Conservation (phyloP, 2,329 filamentous ascomycete species). For the Cladophialophora yegresii region DNA sequence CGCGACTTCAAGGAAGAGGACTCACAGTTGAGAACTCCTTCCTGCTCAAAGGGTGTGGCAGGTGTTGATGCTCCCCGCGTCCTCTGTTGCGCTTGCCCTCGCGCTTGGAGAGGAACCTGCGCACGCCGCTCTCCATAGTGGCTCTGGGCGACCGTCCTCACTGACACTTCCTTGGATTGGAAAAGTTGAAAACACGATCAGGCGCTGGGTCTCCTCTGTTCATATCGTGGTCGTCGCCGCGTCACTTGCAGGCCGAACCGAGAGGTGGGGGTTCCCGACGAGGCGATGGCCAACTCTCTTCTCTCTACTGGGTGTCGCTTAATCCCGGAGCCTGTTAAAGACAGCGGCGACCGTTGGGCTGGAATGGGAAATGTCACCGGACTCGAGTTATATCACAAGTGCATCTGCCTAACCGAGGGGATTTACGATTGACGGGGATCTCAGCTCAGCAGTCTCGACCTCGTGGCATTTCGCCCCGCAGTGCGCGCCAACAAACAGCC, state of each 20-base stretch:
- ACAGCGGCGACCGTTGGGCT: slow-evolving; percentile 3
- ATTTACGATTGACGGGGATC: slow-evolving; percentile 9
- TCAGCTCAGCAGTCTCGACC: slow-evolving; percentile 19
- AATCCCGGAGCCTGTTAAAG: background rate
- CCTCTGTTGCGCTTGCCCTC: slow-evolving; percentile 40
- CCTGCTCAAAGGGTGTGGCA: slow-evolving; percentile 11
- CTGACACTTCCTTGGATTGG: background rate
- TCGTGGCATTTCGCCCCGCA: slow-evolving; percentile 1
- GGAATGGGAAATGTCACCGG: slow-evolving; percentile 10
- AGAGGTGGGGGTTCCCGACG: background rate
- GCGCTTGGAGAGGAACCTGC: slow-evolving; percentile 46
- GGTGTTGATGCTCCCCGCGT: slow-evolving; percentile 18
- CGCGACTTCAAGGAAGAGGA: slow-evolving; percentile 9
- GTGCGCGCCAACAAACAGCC: background rate
- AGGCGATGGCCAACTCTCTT: background rate
- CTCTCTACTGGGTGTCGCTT: background rate
- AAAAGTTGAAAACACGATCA: background rate
- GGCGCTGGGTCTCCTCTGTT: background rate
- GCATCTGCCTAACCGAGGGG: slow-evolving; percentile 17
- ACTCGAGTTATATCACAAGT: slow-evolving; percentile 7
- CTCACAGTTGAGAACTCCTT: slow-evolving; percentile 26
- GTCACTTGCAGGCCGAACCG: background rate
- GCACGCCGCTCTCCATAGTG: slow-evolving; percentile 46
- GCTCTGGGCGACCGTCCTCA: background rate
- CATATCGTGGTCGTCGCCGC: slow-evolving; percentile 7